A percentile compares a stretch with the other conserved stretches of the same genome.
These are phyloP conservation scores for Umbilicaria muhlenbergii DNA, from an alignment of 495 filamentous ascomycete genomes.

Conservation along the genomic window DNA sequence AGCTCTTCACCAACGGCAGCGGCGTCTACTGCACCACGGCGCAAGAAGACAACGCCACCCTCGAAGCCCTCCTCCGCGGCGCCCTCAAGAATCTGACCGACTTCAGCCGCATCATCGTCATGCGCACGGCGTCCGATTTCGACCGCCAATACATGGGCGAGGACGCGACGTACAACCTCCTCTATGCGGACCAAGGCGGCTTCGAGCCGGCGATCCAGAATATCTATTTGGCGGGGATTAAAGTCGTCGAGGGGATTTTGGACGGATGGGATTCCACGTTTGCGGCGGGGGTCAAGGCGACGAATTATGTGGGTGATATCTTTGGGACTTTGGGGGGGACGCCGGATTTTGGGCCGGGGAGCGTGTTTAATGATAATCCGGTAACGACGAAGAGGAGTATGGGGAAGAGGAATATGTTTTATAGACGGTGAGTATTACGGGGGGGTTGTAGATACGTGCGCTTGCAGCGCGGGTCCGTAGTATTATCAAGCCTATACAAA, in stretches of 20 bases:
- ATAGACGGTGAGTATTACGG: too few species aligned
- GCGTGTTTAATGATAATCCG: conserved; percentile 11
- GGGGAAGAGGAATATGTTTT: too few species aligned
- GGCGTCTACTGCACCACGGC: conserved; percentile 54
- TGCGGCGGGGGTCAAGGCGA: conserved; percentile 37
- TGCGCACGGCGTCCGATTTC: conserved; percentile 61
- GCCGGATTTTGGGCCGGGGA: conserved; percentile 51
- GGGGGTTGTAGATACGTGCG: too few species aligned
- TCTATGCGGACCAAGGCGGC: conserved; percentile 40
- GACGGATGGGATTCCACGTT: conserved; percentile 43
- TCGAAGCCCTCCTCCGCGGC: conserved; percentile 50
- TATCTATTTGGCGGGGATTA: conserved; percentile 48
- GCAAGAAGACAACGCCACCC: conserved; percentile 61
- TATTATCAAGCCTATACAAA: too few species aligned
- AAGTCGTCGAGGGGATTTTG: conserved; percentile 53
- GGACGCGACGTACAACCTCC: conserved; percentile 36
- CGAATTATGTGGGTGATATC: conserved; percentile 61
- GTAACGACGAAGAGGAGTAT: conserved; percentile 7
- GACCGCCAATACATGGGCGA: conserved; percentile 48
- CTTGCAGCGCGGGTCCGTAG: too few species aligned
- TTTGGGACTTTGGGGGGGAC: conserved; percentile 48
- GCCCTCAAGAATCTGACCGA: conserved; percentile 39
- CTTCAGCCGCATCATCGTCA: conserved; percentile 52
- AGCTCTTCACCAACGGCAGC: conserved; percentile 48
- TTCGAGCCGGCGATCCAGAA: conserved; percentile 45